Base-by-base conservation (phyloP, 78 protist species). In the Isochrysis galbana region DNA sequence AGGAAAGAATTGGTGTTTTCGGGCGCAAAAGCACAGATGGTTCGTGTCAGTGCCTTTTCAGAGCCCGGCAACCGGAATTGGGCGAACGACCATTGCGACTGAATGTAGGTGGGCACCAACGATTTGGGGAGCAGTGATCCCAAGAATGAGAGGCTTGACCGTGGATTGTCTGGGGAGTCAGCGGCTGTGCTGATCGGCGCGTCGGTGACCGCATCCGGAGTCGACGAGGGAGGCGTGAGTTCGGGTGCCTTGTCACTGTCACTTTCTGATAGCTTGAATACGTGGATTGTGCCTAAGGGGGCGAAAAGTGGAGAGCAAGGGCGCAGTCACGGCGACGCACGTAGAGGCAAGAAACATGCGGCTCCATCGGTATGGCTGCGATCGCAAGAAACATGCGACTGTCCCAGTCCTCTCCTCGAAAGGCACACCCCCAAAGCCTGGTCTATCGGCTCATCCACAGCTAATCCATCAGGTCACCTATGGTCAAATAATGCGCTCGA, bases 81-180 rank as follows among this genome's bases (percentile, higher is more conserved):
- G 34, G 98, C 98, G 86, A 98, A 97, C 93, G 95, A 80, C 99
- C 99, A 98, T 92, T 97, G 98, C 36, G 98, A 96, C 44, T 94
- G 93, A 93, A 98, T 97, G 94, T 98, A 98, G 29, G 26, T 84
- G 11, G 61, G 41, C 67, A 1, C 25, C 45, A 86, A 39, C 14
- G 90, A 86, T 34, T 94, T 93, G 23, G 98, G 98, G 42, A 97
- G 95, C 41, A 96, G 77, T 77, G 86, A 96, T 70, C 93, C 91
- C 91, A 97, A 87, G 77, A 95, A 96, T n/a, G 97, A 90, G 82
- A 95, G 92, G 42, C 96, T 61, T 10, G 74, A 61, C n/a, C 74
- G 74, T 2, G 74, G 74, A 32, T 61, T 61, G 74, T 61, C 74
- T 2, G 74, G n/a, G 29, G 74, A 3, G 74, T 45, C 74, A 29